phyloP scores from a whole-genome alignment of 495 filamentous ascomycete genomes.

The Neurospora pannonica region DNA sequence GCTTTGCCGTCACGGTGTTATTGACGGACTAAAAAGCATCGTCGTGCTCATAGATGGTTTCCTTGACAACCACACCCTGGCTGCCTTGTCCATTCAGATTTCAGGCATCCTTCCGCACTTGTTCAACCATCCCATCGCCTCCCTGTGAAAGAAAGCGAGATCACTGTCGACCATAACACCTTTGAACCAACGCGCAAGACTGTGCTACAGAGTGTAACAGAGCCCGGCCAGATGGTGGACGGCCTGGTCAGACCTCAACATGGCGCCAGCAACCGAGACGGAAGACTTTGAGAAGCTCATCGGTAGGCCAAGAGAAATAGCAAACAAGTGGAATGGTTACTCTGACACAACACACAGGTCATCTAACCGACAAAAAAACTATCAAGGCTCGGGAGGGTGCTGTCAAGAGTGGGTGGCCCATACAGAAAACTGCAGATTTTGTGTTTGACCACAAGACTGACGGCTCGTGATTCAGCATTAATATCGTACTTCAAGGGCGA shows the following conservation, averaged over 20 bases:
- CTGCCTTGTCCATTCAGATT: neutral
- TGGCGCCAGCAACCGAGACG: neutral
- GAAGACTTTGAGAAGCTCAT: slow-evolving; percentile 17
- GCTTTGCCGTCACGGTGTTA: neutral
- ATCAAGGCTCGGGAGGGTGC: slow-evolving; percentile 18
- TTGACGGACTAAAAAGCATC: neutral
- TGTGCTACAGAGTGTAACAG: neutral
- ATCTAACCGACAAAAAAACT: slow-evolving; percentile 1
- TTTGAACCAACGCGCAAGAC: neutral
- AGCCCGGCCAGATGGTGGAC: neutral
- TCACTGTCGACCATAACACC: neutral
- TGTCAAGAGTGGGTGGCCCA: slow-evolving; percentile 24
- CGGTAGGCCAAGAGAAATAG: slow-evolving; percentile 9
- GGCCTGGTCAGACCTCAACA: neutral
- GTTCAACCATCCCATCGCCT: neutral
- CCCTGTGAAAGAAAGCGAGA: neutral
- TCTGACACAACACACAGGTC: slow-evolving; percentile 5
- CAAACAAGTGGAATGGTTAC: neutral
- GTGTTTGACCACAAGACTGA: slow-evolving; percentile 3
- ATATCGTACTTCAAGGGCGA: slow-evolving; percentile 15
- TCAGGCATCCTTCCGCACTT: neutral
- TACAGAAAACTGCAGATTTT: slow-evolving; percentile 45
- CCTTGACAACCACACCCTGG: neutral
- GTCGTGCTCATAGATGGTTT: neutral
- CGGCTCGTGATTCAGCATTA: slow-evolving; percentile 43